These are phyloP conservation scores for Ogataea sp. DNA, from an alignment of 805 yeast genomes.

Conservation along the genomic window DNA sequence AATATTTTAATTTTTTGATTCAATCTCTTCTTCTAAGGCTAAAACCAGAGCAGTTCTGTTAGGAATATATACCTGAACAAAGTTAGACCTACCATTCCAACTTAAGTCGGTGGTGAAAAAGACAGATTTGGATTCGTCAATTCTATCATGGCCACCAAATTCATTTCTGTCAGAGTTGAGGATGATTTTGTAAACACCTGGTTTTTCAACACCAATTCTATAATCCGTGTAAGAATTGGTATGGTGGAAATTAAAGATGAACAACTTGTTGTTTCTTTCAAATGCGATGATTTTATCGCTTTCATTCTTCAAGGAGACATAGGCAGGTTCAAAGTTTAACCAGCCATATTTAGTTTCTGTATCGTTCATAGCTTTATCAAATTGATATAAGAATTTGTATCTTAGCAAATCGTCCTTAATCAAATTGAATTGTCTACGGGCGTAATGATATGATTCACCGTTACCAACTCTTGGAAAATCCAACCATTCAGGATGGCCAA, in stretches of 20 bases:
- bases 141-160: slow-evolving; percentile 78
- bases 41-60: slow-evolving; percentile 59
- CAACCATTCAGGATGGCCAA: slow-evolving; percentile 98
- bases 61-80: slow-evolving; percentile 76
- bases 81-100: slow-evolving; percentile 79
- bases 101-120: slow-evolving; percentile 64
- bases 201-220: slow-evolving; percentile 76
- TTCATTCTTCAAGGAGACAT: slow-evolving; percentile 82
- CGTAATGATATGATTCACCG: slow-evolving; percentile 82
- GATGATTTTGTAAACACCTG: slow-evolving; percentile 71
- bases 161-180: slow-evolving; percentile 63
- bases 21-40: slow-evolving; percentile 31
- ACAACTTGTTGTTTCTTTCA: slow-evolving; percentile 80
- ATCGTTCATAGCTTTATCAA: slow-evolving; percentile 80
- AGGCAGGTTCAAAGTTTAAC: slow-evolving; percentile 66
- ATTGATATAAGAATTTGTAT: slow-evolving; percentile 69
- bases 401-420: slow-evolving; percentile 73
- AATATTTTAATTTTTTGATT: neutral
- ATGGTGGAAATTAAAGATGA: slow-evolving; percentile 88
- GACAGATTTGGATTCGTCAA: slow-evolving; percentile 43
- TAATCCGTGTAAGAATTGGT: slow-evolving; percentile 76
- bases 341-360: slow-evolving; percentile 66
- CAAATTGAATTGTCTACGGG: slow-evolving; percentile 89
- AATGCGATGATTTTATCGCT: slow-evolving; percentile 81
- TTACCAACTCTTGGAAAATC: slow-evolving; percentile 94